These are phyloP conservation scores for Iberis amara DNA, from an alignment of 441 rosid genomes.

Conservation along the genomic window DNA sequence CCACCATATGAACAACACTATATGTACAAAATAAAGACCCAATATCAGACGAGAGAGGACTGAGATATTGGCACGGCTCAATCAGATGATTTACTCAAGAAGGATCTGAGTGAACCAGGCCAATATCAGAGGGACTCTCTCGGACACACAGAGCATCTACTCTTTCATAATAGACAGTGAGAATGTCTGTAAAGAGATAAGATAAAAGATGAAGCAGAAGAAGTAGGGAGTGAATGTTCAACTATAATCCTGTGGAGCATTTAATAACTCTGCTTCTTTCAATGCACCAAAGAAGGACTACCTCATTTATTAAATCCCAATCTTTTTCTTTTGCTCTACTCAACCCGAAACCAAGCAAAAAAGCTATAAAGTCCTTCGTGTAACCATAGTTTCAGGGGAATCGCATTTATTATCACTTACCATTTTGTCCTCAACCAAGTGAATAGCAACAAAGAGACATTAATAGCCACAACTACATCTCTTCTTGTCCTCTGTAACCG, in stretches of 20 bases:
- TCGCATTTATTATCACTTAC: conserved; percentile 14
- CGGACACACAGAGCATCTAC: no score
- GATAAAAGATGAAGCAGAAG: not conserved
- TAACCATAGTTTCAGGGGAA: conserved; percentile 19
- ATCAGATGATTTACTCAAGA: conserved; percentile 35
- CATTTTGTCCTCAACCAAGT: not conserved
- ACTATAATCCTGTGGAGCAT: conserved; percentile 14
- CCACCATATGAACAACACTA: no score
- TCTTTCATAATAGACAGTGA: not conserved
- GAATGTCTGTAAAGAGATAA: conserved; percentile 13
- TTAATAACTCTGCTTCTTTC: conserved; percentile 17
- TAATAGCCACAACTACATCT: conserved; percentile 4
- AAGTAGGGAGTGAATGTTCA: conserved; percentile 14
- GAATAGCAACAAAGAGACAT: not conserved
- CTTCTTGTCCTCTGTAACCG: conserved; percentile 6
- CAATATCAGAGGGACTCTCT: conserved; percentile 58
- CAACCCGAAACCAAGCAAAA: no score
- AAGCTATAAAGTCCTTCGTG: conserved; percentile 3
- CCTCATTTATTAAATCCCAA: not conserved
- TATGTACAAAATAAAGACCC: no score
- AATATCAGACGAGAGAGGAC: conserved; percentile 41
- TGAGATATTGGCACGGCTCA: conserved; percentile 76
- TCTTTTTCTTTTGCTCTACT: not conserved
- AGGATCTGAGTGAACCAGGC: conserved; percentile 82
- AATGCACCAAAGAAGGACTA: conserved; percentile 16